Base-by-base conservation (phyloP, 352 stramenopile genomes). In the Elongisporangium anandrum region DNA sequence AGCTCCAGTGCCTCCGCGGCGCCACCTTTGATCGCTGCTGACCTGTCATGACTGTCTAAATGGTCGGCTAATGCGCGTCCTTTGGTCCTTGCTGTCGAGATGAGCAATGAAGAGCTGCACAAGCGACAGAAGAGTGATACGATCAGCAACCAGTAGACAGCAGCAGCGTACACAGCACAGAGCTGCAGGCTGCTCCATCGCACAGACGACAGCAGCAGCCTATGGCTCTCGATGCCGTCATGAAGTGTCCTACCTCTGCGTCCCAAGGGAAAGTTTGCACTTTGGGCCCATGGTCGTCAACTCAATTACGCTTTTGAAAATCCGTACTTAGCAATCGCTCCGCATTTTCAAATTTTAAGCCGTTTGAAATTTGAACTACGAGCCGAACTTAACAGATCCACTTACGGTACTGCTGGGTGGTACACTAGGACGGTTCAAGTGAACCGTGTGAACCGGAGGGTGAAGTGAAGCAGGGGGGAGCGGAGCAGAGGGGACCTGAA, bases 21-120 rank as follows among this genome's bases (percentile, higher is more conserved):
- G 73, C 73, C 50, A 85, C 71, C 45, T 85, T 85, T 1, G 75
- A 81, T 22, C 60, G 58, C 41, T 66, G 34, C 34, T 71, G 55
- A n/a, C 52, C 52, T 7, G 58, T 57, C 58, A 75, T 73, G 16
- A 50, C 24, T 22, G 34, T 45, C 34, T 45, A 45, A 17, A 3
- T 12, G 10, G 34, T 17, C 5, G 34, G 13, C 10, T 12, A 12
- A 45, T 45, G 13, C 34, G 34, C 10, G 34, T 17, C 29, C 29
- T 39, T 39, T 39, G 29, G 13, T 45, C 34, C 13, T 17, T 17
- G 7, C 24, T 3, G 24, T 34, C 7, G 24, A 8, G 24, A 34
- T 17, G 34, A 12, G 34, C 34, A 1, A 45, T 45, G 34, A 45
- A 45, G 34, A 45, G 34, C 29, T 15, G 20, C n/a, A 5, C 24